Percentiles rank a stretch among this genome's conserved stretches.
Conservation (phyloP, 225 moss, liverwort and hornwort genomes). For the Climacium dendroides region DNA sequence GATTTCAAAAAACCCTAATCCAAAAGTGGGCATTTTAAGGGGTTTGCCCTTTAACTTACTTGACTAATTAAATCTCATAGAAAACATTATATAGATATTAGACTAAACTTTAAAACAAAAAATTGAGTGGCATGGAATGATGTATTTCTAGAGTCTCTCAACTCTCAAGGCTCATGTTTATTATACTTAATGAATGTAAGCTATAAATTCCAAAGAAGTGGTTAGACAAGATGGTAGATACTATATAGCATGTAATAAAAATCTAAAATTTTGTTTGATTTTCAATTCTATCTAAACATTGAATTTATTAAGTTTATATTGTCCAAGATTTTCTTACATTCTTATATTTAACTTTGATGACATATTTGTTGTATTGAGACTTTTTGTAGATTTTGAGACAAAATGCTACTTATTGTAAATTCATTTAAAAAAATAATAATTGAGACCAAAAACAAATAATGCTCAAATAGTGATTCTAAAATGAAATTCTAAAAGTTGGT, state of each 20-base stretch:
- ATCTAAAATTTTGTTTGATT: background rate
- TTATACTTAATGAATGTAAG: background rate
- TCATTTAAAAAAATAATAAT: no score
- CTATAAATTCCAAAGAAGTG: background rate
- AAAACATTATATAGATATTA: background rate
- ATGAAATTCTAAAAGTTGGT: no score
- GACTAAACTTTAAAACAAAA: background rate
- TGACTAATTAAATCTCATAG: background rate
- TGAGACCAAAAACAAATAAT: no score
- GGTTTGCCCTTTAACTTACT: background rate
- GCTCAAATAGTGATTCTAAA: no score
- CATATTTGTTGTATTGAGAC: no score
- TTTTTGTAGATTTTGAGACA: no score
- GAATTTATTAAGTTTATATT: no score
- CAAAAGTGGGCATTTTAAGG: background rate
- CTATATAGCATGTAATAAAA: background rate
- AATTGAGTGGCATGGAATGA: accelerated
- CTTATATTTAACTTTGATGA: no score
- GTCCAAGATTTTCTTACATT: no score
- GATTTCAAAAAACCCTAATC: background rate
- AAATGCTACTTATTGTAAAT: no score
- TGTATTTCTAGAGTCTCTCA: background rate
- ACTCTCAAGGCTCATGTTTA: background rate
- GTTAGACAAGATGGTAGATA: background rate
- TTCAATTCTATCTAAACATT: background rate